Conservation (phyloP, 2,329 filamentous ascomycete species). For the Verruconis gallopava region DNA sequence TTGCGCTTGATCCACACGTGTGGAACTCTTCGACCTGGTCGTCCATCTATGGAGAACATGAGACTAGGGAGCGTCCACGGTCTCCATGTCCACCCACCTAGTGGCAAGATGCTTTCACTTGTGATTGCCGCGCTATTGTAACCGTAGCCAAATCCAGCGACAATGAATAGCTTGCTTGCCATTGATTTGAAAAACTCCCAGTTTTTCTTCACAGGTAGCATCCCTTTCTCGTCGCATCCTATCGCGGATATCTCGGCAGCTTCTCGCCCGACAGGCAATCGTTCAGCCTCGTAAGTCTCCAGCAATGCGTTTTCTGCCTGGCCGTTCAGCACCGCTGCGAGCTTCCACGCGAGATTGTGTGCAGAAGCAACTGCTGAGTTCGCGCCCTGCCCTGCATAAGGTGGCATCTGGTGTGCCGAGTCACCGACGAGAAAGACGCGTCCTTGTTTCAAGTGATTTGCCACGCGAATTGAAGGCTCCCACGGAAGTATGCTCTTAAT, state of each 20-base stretch:
- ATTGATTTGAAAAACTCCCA: background rate
- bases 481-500: conserved; percentile 32
- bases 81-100: background rate
- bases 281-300: conserved; percentile 20
- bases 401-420: conserved; percentile 43
- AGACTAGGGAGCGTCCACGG: background rate
- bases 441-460: conserved; percentile 21
- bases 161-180: background rate
- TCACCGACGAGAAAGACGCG: conserved; percentile 44
- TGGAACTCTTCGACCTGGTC: background rate
- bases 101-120: background rate
- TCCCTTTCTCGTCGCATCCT: background rate
- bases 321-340: conserved; percentile 25
- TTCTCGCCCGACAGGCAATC: conserved; percentile 22
- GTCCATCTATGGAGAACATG: background rate
- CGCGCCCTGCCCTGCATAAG: conserved; percentile 44
- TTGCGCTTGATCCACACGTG: background rate
- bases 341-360: conserved; percentile 43
- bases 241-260: background rate
- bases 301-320: conserved; percentile 19
- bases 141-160: background rate
- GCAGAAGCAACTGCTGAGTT: conserved; percentile 43
- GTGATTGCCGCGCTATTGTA: background rate
- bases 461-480: conserved; percentile 28
- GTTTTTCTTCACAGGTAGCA: background rate